These are phyloP conservation scores for sunflower (Helianthus annuus) DNA, from an alignment of 129 eudicot species.

Conservation along the genomic window HanXRQr2.0-SUNRISE NC_035445.2:173391969-173392468, in stretches of 20 bases:
- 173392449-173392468: slow-evolving; percentile 80
- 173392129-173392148: slow-evolving; percentile 77
- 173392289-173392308: slow-evolving; percentile 60
- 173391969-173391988: slow-evolving; percentile 11
- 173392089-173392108: slow-evolving; percentile 73
- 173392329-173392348: slow-evolving; percentile 62
- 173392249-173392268: slow-evolving; percentile 71
- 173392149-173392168: slow-evolving; percentile 34
- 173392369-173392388: slow-evolving; percentile 33
- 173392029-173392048: slow-evolving; percentile 38
- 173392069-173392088: slow-evolving; percentile 61
- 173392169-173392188: slow-evolving; percentile 56
- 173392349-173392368: slow-evolving; percentile 55
- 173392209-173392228: slow-evolving; percentile 61
- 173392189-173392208: slow-evolving; percentile 63
- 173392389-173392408: slow-evolving; percentile 37
- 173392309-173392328: slow-evolving; percentile 38
- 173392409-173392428: slow-evolving; percentile 66
- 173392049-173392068: slow-evolving; percentile 77
- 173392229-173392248: slow-evolving; percentile 57
- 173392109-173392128: slow-evolving; percentile 68
- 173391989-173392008: slow-evolving; percentile 17
- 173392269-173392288: slow-evolving; percentile 62
- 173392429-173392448: slow-evolving; percentile 87
- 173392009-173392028: not conserved